Conservation (phyloP, 352 stramenopile genomes). For the Phytophthora hybrid region DNA sequence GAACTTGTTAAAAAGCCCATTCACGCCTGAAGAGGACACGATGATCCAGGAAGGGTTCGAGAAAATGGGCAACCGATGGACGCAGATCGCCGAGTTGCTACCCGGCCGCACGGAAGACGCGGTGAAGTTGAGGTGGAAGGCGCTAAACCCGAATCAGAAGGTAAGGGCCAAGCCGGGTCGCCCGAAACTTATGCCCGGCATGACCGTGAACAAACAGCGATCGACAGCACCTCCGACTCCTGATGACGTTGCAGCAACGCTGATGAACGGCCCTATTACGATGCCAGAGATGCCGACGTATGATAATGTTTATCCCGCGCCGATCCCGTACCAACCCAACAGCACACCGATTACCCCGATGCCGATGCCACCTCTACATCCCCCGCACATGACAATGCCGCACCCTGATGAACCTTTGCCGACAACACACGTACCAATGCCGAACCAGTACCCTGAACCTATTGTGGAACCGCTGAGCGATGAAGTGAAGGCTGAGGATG, state of each 20-base stretch:
- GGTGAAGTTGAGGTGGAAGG: conserved; percentile 88
- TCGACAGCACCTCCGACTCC: conserved; percentile 56
- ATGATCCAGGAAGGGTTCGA: conserved; percentile 93
- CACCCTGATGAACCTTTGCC: conserved; percentile 23
- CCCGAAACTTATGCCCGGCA: conserved; percentile 65
- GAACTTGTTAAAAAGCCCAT: conserved; percentile 49
- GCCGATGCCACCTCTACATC: conserved; percentile 34
- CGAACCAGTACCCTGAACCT: conserved; percentile 60
- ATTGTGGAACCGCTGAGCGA: conserved; percentile 70
- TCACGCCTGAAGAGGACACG: conserved; percentile 93
- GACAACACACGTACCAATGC: conserved; percentile 29
- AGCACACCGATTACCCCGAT: conserved; percentile 30
- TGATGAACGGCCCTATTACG: conserved; percentile 48
- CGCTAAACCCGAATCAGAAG: conserved; percentile 70
- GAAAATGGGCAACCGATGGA: conserved; percentile 95
- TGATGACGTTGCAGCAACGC: conserved; percentile 60
- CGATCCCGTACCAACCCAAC: conserved; percentile 31
- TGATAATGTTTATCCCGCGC: conserved; percentile 24
- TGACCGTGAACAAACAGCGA: conserved; percentile 57
- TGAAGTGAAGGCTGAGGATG: conserved; percentile 61
- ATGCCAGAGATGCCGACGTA: conserved; percentile 37
- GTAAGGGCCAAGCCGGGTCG: conserved; percentile 67
- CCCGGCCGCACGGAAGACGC: conserved; percentile 89
- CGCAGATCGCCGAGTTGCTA: conserved; percentile 90
- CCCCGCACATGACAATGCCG: conserved; percentile 34